These are phyloP conservation scores for Magnusiomyces suaveolens DNA, from an alignment of 1,139 yeast species.

Conservation along the genomic window DNA sequence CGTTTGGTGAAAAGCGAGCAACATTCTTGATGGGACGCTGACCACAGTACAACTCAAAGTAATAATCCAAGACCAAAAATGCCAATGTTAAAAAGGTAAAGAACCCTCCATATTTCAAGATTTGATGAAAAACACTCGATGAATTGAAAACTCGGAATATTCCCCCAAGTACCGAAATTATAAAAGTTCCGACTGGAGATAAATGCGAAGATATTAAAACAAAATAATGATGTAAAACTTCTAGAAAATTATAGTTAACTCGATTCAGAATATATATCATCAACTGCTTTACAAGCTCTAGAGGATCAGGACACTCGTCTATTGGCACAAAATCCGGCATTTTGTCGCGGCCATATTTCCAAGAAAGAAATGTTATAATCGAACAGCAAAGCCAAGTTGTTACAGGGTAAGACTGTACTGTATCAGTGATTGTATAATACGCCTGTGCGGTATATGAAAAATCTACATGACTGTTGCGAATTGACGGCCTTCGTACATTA, in stretches of 20 bases:
- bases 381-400: neutral
- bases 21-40: constrained; percentile 32
- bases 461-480: too few relatives aligned
- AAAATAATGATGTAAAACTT: too few relatives aligned
- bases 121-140: neutral
- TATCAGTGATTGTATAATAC: too few relatives aligned
- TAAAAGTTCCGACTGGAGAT: too few relatives aligned
- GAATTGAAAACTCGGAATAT: neutral
- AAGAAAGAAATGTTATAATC: neutral
- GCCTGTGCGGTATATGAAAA: too few relatives aligned
- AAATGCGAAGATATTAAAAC: too few relatives aligned
- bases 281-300: neutral
- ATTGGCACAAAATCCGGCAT: neutral
- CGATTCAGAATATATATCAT: neutral
- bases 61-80: constrained; percentile 11
- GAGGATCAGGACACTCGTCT: neutral
- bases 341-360: neutral
- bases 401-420: neutral
- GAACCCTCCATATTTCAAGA: neutral
- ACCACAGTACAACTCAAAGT: constrained; percentile 20
- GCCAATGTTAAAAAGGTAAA: neutral
- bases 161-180: too few relatives aligned
- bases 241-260: neutral
- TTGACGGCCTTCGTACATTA: too few relatives aligned
- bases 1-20: constrained; percentile 27